These are phyloP conservation scores for Citrus inodora DNA, from an alignment of 345 rosid species.

Conservation along the genomic window DNA sequence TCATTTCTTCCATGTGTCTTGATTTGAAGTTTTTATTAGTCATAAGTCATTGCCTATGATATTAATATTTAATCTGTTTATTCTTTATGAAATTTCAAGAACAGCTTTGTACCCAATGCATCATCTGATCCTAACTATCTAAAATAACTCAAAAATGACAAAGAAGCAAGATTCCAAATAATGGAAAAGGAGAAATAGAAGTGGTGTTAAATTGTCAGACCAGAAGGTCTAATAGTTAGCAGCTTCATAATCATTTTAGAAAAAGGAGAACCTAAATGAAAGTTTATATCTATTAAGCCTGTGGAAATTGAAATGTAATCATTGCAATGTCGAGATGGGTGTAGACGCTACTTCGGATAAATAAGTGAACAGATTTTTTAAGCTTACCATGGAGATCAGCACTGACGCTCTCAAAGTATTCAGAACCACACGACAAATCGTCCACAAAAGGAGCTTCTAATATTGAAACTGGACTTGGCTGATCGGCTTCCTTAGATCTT, in stretches of 20 bases:
- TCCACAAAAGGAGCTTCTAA: slow-evolving; percentile 80
- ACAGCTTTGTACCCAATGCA: not conserved
- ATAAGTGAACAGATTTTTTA: not conserved
- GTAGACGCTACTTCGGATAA: not conserved
- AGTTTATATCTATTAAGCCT: not conserved
- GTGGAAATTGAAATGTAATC: not conserved
- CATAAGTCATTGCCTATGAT: not conserved
- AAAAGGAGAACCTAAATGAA: not conserved
- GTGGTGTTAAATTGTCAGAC: not conserved
- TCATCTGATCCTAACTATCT: not conserved
- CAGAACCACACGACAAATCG: slow-evolving; percentile 74
- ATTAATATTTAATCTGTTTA: not conserved
- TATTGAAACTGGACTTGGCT: slow-evolving; percentile 94
- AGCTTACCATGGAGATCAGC: slow-evolving; percentile 92
- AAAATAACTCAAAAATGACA: not conserved
- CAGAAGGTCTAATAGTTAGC: not conserved
- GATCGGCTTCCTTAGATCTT: slow-evolving; percentile 74
- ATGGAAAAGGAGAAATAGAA: not conserved
- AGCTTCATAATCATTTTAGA: not conserved
- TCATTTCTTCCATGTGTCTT: not conserved
- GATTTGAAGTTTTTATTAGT: not conserved
- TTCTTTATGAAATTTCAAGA: not conserved
- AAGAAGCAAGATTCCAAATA: not conserved
- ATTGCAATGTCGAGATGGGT: not conserved
- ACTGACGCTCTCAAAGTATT: slow-evolving; percentile 88